Evolutionary conservation across 108 stramenopile species (phyloP), one percentile per base, ranked within the genome.

Genomic region (Chaetoceros muelleri): DNA sequence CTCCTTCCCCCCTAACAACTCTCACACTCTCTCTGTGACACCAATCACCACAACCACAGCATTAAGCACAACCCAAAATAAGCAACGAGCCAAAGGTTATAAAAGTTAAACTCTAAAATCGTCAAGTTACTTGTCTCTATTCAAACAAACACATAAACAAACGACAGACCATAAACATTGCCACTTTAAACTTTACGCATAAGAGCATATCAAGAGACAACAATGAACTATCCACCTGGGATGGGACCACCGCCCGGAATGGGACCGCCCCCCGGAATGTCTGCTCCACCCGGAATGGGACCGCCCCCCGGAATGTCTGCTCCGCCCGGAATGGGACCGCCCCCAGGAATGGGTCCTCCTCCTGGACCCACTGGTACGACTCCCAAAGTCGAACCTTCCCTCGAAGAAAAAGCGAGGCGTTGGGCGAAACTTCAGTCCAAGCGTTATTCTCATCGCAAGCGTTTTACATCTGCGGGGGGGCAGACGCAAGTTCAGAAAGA

Each of bases 351-450:
- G 55, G 24, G 2, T 23, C 54, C 26, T 21, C 26, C 2, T 27
- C 5, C 25, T 27, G 25, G 18, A 3, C 5, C 5, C 8, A 5
- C 25, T 3, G 7, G 7, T 8, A 27, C 23, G 7, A 54, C 24
- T 27, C 49, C 21, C 28, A 59, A 29, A 34, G 50, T 1, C 17
- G 28, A 19, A 2, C 48, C 48, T 2, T 61, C 74, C 1, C 68
- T 88, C 24, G 82, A 88, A 53, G 84, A 84, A 55, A 90, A 90
- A 64, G 78, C 91, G 45, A 75, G 78, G 53, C 78, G 87, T 45
- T 96, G 95, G 95, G 67, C 78, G 29, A 83, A 82, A 60, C 64
- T 91, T 47, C 90, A 94, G 55, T 57, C 57, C 29, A 82, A 91
- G 65, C 68, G 74, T 5, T 94, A 90, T 73, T 64, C 85, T 44